These are phyloP conservation scores for Suhomyces panamericanus DNA, from an alignment of 1,139 yeast species.

Conservation along the genomic window DNA sequence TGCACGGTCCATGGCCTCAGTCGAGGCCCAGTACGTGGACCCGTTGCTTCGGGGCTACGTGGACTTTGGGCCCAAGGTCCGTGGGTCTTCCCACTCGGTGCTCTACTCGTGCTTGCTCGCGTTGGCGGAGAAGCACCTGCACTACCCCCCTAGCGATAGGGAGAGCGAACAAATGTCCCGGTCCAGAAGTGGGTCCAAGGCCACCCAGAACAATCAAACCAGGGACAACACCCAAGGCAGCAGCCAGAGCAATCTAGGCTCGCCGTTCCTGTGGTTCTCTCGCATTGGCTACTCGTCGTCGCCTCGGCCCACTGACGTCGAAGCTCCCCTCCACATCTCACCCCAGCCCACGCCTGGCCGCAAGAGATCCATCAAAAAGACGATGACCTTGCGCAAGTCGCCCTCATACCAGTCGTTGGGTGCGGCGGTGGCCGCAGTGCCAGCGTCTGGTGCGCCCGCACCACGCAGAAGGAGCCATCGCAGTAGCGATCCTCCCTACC, in stretches of 20 bases:
- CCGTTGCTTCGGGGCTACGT: constrained; percentile 13
- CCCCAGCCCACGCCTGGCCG: constrained; percentile 1
- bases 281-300: neutral
- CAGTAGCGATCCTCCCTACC: constrained; percentile 12
- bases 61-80: neutral
- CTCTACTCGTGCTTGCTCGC: constrained; percentile 11
- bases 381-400: constrained; percentile 7
- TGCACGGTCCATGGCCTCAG: constrained; percentile 4
- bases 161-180: neutral
- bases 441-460: neutral
- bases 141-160: neutral
- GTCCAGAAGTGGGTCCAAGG: neutral
- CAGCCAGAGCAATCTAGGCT: neutral
- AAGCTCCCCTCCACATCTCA: neutral
- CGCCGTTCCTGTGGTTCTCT: constrained; percentile 2
- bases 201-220: neutral
- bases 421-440: constrained; percentile 1
- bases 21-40: constrained; percentile 11
- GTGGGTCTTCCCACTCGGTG: constrained; percentile 1
- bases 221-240: no score
- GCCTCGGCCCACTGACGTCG: neutral
- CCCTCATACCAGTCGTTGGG: constrained; percentile 9
- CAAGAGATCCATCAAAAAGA: constrained; percentile 7
- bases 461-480: constrained; percentile 10
- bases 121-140: constrained; percentile 10